Conservation (phyloP, 768 basidiomycete species). For the Daedalea quercina region DNA sequence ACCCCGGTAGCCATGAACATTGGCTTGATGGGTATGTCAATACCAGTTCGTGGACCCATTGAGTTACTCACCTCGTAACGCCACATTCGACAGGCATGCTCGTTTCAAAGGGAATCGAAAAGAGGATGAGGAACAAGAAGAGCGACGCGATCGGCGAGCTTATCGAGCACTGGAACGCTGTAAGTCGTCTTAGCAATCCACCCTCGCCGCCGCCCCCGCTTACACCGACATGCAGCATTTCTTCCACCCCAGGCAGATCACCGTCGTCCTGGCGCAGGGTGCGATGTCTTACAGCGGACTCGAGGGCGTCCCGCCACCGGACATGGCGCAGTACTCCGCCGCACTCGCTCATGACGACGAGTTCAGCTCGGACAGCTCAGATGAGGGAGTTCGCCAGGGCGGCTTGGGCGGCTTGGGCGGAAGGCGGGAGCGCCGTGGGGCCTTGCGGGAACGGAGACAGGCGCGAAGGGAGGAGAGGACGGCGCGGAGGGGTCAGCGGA, state of each 20-base stretch:
- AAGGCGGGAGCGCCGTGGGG: too few relatives aligned
- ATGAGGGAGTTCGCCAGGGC: not conserved
- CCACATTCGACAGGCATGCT: constrained; percentile 20
- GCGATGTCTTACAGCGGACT: constrained; percentile 1
- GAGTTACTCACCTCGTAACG: not conserved
- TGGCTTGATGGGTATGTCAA: not conserved
- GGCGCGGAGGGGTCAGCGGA: not conserved
- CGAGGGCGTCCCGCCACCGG: constrained; percentile 5
- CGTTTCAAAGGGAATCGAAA: constrained; percentile 8
- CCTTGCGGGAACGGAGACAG: too few relatives aligned
- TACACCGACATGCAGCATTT: constrained; percentile 10
- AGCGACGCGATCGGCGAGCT: constrained; percentile 31
- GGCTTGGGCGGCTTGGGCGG: too few relatives aligned
- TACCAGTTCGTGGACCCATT: not conserved
- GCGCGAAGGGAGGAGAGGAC: not conserved
- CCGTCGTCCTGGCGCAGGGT: constrained; percentile 15
- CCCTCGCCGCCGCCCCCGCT: not conserved
- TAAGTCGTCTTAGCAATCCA: too few relatives aligned
- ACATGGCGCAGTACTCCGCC: too few relatives aligned
- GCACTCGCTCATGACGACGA: not conserved
- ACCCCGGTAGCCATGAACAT: constrained; percentile 1
- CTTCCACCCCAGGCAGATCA: constrained; percentile 17
- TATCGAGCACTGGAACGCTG: constrained; percentile 46
- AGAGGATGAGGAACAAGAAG: constrained; percentile 31
- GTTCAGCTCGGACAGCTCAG: not conserved